phyloP scores from a whole-genome alignment of 129 eudicot genomes.

The Lonicera japonica region DNA sequence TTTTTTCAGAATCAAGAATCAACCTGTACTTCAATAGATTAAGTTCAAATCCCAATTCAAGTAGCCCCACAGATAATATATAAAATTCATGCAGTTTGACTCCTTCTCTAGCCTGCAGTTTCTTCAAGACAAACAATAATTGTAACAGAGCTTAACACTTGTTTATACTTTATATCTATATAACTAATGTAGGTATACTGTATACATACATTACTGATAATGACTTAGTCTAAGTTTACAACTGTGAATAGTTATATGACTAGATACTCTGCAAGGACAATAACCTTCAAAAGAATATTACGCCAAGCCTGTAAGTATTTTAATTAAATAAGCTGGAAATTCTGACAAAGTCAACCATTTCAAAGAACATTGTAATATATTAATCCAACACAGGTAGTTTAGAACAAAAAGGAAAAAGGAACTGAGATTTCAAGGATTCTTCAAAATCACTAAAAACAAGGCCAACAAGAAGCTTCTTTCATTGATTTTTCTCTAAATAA shows the following conservation, averaged over 20 bases:
- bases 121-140: constrained; percentile 12
- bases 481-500: background rate
- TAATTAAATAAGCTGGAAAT: background rate
- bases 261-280: constrained; percentile 3
- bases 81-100: constrained; percentile 12
- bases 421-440: too few species aligned
- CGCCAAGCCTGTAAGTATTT: background rate
- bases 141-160: background rate
- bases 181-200: too few species aligned
- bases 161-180: too few species aligned
- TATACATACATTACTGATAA: background rate
- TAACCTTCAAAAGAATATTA: background rate
- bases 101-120: constrained; percentile 9
- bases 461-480: constrained; percentile 25
- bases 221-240: background rate
- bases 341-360: constrained; percentile 5
- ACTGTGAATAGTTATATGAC: background rate
- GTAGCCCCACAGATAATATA: constrained; percentile 7
- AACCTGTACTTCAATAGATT: background rate
- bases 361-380: background rate
- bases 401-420: too few species aligned
- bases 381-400: too few species aligned
- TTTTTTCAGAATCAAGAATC: too few species aligned
- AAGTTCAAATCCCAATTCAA: constrained; percentile 7
- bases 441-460: constrained; percentile 7